Percentiles rank a stretch among this genome's conserved stretches.
Conservation (phyloP, 768 basidiomycete species). For the Tubosaeta brunneosetosa region DNA sequence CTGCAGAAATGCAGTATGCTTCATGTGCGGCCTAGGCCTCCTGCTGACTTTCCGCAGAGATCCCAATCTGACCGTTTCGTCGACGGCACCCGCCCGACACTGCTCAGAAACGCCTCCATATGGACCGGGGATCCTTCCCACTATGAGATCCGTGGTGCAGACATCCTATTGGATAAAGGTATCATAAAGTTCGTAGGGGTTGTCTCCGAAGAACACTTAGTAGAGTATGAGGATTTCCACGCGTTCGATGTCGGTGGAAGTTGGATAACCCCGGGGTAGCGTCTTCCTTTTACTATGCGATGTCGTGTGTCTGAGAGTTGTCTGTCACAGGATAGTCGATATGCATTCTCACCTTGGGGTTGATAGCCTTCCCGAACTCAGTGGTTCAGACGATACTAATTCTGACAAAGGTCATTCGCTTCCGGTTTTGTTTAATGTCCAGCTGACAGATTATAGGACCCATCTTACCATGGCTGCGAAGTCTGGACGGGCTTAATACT, state of each 20-base stretch:
- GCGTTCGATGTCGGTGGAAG: conserved; percentile 57
- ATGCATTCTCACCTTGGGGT: conserved; percentile 81
- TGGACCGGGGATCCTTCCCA: conserved; percentile 47
- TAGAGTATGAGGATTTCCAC: conserved; percentile 40
- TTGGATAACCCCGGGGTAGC: conserved; percentile 68
- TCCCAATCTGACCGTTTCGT: conserved; percentile 37
- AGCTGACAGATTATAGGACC: conserved; percentile 35
- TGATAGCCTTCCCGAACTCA: conserved; percentile 50
- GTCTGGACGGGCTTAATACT: conserved; percentile 81
- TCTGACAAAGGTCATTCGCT: conserved; percentile 44
- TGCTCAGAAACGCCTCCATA: conserved; percentile 46
- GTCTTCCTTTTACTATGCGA: conserved; percentile 18
- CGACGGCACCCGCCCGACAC: conserved; percentile 34
- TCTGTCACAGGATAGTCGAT: conserved; percentile 46
- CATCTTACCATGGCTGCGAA: conserved; percentile 73
- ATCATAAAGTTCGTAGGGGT: conserved; percentile 36
- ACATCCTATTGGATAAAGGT: conserved; percentile 39
- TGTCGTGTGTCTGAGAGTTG: conserved; percentile 33
- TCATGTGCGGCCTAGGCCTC: conserved; percentile 35
- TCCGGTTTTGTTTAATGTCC: neutral
- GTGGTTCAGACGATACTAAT: conserved; percentile 54
- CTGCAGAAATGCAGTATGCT: conserved; percentile 35
- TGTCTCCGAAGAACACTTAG: conserved; percentile 36
- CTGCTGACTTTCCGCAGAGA: conserved; percentile 29
- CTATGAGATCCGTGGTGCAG: conserved; percentile 33